Evolutionary conservation across 768 basidiomycete genomes (phyloP).

Genomic region (Calocybe cyanea): DNA sequence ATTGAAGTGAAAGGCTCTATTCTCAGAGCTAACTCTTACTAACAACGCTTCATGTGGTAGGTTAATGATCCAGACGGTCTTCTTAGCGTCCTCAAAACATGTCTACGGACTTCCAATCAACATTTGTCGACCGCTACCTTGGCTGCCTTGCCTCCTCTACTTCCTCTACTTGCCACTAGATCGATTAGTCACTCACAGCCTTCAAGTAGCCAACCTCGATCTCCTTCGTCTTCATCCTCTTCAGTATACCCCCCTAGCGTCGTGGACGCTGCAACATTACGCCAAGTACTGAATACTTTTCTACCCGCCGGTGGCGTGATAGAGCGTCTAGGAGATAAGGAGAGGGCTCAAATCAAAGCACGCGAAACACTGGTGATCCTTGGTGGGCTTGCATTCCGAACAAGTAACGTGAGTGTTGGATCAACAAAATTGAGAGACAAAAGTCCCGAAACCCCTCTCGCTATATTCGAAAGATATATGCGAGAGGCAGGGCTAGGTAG

Average conservation of each 20-base stretch:
- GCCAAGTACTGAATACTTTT: conserved; percentile 64
- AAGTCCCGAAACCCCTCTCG: conserved; percentile 63
- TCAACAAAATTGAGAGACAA: conserved; percentile 53
- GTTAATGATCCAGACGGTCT: conserved; percentile 70
- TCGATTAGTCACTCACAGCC: conserved; percentile 23
- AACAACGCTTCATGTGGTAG: conserved; percentile 35
- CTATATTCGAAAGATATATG: conserved; percentile 67
- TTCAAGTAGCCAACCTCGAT: conserved; percentile 33
- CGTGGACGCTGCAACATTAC: conserved; percentile 56
- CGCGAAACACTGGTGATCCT: conserved; percentile 72
- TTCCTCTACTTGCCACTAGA: conserved; percentile 57
- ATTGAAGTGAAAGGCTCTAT: conserved; percentile 48
- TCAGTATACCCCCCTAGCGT: conserved; percentile 38
- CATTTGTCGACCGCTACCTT: conserved; percentile 78
- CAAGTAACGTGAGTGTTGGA: conserved; percentile 39
- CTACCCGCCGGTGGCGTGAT: conserved; percentile 74
- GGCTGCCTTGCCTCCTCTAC: conserved; percentile 60
- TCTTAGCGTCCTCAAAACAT: conserved; percentile 65
- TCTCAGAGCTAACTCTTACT: background rate
- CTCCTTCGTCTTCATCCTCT: conserved; percentile 51
- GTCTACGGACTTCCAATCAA: conserved; percentile 77
- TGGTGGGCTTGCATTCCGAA: conserved; percentile 67
- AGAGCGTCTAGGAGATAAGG: conserved; percentile 83
- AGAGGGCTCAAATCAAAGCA: conserved; percentile 68
- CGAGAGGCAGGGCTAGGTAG: conserved; percentile 71